These are phyloP conservation scores for Bondarzewia mesenterica DNA, from an alignment of 1,284 basidiomycete genomes.

Conservation along the genomic window DNA sequence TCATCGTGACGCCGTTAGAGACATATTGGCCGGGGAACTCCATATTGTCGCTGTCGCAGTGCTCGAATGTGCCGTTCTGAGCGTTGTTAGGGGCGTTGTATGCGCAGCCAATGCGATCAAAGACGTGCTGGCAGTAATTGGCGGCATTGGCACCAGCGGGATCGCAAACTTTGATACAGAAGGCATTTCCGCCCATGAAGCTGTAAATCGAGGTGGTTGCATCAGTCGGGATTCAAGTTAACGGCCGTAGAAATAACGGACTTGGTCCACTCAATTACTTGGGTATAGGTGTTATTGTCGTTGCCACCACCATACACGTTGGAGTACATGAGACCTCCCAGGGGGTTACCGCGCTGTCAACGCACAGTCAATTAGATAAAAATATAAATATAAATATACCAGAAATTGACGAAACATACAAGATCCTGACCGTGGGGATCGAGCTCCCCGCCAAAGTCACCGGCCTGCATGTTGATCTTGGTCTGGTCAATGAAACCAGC, in stretches of 20 bases:
- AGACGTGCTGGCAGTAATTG: constrained; percentile 37
- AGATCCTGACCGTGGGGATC: constrained; percentile 54
- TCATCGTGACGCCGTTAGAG: constrained; percentile 31
- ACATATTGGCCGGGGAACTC: constrained; percentile 50
- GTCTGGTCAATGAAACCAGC: constrained; percentile 57
- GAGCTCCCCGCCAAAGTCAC: constrained; percentile 64
- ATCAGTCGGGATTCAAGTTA: too few relatives aligned
- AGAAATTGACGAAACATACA: constrained; percentile 19
- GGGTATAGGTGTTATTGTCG: constrained; percentile 27
- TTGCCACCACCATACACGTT: constrained; percentile 31
- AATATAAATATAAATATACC: too few relatives aligned
- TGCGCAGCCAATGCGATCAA: constrained; percentile 40
- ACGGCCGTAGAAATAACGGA: constrained; percentile 20
- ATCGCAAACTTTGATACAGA: constrained; percentile 51
- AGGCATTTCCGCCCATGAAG: constrained; percentile 38
- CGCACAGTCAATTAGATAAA: background rate
- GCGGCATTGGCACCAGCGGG: constrained; percentile 30
- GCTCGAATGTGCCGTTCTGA: constrained; percentile 30
- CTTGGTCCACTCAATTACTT: constrained; percentile 39
- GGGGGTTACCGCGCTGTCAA: constrained; percentile 39
- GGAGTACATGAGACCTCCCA: constrained; percentile 44
- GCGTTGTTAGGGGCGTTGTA: constrained; percentile 42
- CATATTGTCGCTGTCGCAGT: constrained; percentile 50
- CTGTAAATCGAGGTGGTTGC: constrained; percentile 19
- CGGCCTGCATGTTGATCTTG: constrained; percentile 39